Percentiles rank a stretch among this genome's conserved stretches.
These are phyloP conservation scores for Durusdinium trenchii DNA, from an alignment of 73 alveolate species.

Conservation along the genomic window DNA sequence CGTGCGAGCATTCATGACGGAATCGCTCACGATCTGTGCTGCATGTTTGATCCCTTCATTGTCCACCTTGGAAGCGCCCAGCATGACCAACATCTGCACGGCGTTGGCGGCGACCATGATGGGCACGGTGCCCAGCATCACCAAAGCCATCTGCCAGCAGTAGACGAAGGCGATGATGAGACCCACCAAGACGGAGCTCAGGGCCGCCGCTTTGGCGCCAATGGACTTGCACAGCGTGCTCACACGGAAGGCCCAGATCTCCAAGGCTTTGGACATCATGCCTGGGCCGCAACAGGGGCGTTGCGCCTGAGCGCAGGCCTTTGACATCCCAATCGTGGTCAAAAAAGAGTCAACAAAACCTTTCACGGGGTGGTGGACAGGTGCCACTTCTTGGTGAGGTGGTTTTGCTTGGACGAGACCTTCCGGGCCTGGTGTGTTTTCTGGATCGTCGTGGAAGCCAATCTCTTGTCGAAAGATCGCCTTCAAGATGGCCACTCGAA, in stretches of 20 bases:
- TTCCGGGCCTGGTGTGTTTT: conserved; percentile 68
- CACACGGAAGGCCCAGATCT: conserved; percentile 92
- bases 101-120: conserved; percentile 80
- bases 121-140: conserved; percentile 87
- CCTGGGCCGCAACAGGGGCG: conserved; percentile 47
- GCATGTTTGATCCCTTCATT: conserved; percentile 68
- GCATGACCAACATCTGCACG: conserved; percentile 70
- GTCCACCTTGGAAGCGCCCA: conserved; percentile 80
- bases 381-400: background rate
- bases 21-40: conserved; percentile 62
- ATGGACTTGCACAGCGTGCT: conserved; percentile 11
- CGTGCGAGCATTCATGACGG: conserved; percentile 80
- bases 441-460: conserved; percentile 84
- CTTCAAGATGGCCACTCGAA: conserved; percentile 57
- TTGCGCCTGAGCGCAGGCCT: background rate
- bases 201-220: conserved; percentile 32
- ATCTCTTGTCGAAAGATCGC: conserved; percentile 74
- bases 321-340: background rate
- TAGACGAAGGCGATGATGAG: conserved; percentile 51
- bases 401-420: too few species aligned
- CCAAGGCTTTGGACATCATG: conserved; percentile 82
- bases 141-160: conserved; percentile 93
- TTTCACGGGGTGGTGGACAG: background rate
- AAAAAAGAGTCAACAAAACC: background rate
- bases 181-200: conserved; percentile 54